phyloP scores from a whole-genome alignment of 371 early-diverging fungal genomes.

The Saksenaea oblongispora region DNA sequence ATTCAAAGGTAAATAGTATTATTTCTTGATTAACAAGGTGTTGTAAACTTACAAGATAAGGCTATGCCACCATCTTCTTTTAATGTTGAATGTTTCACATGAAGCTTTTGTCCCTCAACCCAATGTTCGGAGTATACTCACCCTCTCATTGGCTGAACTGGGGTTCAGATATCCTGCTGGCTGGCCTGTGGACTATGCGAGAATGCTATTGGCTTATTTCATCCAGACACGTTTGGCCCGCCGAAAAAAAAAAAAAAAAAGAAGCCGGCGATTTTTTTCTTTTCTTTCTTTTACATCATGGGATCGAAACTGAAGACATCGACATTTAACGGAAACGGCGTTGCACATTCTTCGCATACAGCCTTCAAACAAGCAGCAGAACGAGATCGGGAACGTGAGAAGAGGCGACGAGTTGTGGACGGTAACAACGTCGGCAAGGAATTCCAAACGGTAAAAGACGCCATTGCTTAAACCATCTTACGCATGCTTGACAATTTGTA shows the following conservation, averaged over 20 bases:
- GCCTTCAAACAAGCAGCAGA: conserved; percentile 23
- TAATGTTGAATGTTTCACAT: too few relatives aligned
- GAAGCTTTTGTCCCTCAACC: too few relatives aligned
- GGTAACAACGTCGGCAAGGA: conserved; percentile 48
- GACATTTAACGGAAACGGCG: conserved; percentile 20
- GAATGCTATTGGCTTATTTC: too few relatives aligned
- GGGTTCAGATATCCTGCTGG: too few relatives aligned
- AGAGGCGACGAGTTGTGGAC: conserved; percentile 36
- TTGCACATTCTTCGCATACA: conserved; percentile 8
- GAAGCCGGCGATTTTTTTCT: background rate
- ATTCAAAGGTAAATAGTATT: too few relatives aligned
- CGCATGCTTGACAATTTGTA: background rate
- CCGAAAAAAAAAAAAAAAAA: background rate
- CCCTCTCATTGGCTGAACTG: too few relatives aligned
- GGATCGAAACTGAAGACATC: conserved; percentile 39
- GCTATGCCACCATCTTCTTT: too few relatives aligned
- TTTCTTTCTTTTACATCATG: conserved; percentile 15
- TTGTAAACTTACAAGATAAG: too few relatives aligned
- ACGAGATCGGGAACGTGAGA: conserved; percentile 45
- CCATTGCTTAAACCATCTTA: background rate
- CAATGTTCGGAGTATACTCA: too few relatives aligned
- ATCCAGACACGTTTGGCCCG: too few relatives aligned
- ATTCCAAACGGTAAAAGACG: conserved; percentile 42
- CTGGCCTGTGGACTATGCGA: too few relatives aligned
- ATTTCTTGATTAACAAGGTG: too few relatives aligned